Conservation (phyloP, 768 basidiomycete species). For the Sporobolomyces phaffii region DNA sequence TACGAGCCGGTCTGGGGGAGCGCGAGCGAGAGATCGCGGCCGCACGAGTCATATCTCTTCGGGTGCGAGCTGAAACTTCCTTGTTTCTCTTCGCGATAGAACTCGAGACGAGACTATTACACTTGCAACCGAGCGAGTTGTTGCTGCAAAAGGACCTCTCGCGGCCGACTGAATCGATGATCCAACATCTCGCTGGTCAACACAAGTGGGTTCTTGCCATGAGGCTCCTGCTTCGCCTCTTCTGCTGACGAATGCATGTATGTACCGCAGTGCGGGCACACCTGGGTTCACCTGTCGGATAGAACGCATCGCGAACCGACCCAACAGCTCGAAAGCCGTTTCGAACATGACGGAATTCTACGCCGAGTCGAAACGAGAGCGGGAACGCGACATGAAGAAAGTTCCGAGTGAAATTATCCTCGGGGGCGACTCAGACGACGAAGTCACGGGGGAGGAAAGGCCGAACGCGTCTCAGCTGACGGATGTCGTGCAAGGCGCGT, state of each 20-base stretch:
- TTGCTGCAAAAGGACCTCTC: slow-evolving; percentile 53
- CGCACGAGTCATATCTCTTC: too few species aligned
- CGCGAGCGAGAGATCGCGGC: too few species aligned
- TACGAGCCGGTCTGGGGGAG: too few species aligned
- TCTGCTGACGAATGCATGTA: slow-evolving; percentile 36
- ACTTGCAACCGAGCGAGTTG: slow-evolving; percentile 75
- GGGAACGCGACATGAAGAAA: slow-evolving; percentile 33
- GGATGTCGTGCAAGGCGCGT: too few species aligned
- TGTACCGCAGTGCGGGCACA: neutral
- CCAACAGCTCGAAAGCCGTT: slow-evolving; percentile 3
- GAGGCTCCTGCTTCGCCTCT: neutral
- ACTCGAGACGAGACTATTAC: slow-evolving; percentile 84
- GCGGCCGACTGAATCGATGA: slow-evolving; percentile 65
- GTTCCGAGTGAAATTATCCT: slow-evolving; percentile 42
- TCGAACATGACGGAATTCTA: slow-evolving; percentile 15
- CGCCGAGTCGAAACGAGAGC: slow-evolving; percentile 3
- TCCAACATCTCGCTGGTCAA: slow-evolving; percentile 57
- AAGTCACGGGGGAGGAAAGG: neutral
- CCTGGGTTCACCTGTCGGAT: slow-evolving; percentile 20
- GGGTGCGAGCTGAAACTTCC: neutral
- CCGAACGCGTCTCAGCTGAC: slow-evolving; percentile 39
- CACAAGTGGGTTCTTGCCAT: slow-evolving; percentile 10
- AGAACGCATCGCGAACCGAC: slow-evolving; percentile 28
- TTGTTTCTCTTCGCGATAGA: slow-evolving; percentile 58
- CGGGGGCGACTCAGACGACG: slow-evolving; percentile 45